Conservation (phyloP, 2,329 filamentous ascomycete genomes). For the Claviceps maximensis region DNA sequence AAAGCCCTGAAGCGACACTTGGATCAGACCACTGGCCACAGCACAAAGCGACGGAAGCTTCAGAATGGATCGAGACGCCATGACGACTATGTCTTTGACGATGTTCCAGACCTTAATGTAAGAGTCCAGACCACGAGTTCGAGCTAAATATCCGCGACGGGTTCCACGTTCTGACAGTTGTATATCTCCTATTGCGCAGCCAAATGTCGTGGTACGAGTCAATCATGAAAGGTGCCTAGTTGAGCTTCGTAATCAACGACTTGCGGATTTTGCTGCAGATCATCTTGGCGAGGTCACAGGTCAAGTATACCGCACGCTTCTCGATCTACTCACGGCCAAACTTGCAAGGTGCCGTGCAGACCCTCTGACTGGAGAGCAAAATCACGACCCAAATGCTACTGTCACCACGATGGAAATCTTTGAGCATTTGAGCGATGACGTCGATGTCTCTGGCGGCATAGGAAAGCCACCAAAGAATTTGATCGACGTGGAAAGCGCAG, state of each 20-base stretch:
- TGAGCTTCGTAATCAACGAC: conserved; percentile 63
- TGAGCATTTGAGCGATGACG: conserved; percentile 35
- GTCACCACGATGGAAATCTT: conserved; percentile 45
- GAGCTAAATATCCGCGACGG: neutral
- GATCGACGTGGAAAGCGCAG: conserved; percentile 31
- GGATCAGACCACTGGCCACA: conserved; percentile 25
- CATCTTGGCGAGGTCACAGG: conserved; percentile 61
- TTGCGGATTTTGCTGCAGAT: conserved; percentile 60
- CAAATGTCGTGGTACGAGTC: conserved; percentile 59
- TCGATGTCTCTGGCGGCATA: conserved; percentile 44
- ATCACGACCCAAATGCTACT: conserved; percentile 16
- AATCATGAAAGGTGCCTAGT: conserved; percentile 80
- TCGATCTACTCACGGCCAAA: conserved; percentile 57
- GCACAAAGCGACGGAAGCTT: conserved; percentile 41
- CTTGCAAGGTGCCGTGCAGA: conserved; percentile 54
- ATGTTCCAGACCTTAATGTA: conserved; percentile 40
- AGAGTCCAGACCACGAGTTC: conserved; percentile 13
- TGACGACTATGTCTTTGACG: conserved; percentile 16
- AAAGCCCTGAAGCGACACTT: conserved; percentile 38
- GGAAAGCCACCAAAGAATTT: conserved; percentile 38
- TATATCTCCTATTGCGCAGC: conserved; percentile 29
- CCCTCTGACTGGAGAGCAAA: conserved; percentile 24
- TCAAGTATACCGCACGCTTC: conserved; percentile 61
- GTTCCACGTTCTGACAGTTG: neutral
- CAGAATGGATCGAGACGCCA: conserved; percentile 28